Evolutionary conservation across 2,329 filamentous ascomycete species (phyloP).

Genomic region (Ascosphaera aggregata): DNA sequence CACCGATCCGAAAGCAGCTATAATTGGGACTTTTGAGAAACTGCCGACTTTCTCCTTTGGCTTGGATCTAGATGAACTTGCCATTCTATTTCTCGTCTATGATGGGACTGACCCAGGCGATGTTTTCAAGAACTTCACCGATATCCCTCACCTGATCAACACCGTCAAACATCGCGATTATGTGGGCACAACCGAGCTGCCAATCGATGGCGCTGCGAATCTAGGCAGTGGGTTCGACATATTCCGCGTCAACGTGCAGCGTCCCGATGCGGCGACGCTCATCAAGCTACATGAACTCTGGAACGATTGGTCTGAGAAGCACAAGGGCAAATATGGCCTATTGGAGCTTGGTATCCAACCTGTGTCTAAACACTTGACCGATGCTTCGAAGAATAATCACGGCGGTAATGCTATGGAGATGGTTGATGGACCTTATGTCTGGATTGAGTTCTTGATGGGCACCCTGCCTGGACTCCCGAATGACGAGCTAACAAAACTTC

Average conservation of each 20-base stretch:
- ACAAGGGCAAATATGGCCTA: conserved; percentile 10
- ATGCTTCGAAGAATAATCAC: conserved; percentile 13
- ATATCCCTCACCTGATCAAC: conserved; percentile 21
- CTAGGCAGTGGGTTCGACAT: conserved; percentile 19
- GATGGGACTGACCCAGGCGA: conserved; percentile 28
- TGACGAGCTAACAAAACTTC: conserved; percentile 8
- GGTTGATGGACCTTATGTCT: conserved; percentile 22
- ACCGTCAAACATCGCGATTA: conserved; percentile 26
- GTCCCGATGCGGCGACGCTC: conserved; percentile 11
- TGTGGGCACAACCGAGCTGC: conserved; percentile 21
- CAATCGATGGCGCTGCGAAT: conserved; percentile 15
- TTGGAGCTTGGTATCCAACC: conserved; percentile 17
- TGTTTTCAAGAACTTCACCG: conserved; percentile 33
- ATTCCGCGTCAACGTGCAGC: conserved; percentile 13
- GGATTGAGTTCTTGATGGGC: conserved; percentile 22
- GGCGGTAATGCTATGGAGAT: conserved; percentile 12
- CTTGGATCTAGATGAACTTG: conserved; percentile 25
- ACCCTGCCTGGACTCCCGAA: conserved; percentile 17
- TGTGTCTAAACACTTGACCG: conserved; percentile 13
- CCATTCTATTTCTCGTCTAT: conserved; percentile 40
- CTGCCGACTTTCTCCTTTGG: neutral
- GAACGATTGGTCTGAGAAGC: conserved; percentile 10
- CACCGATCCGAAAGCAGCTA: conserved; percentile 33
- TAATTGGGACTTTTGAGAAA: conserved; percentile 31
- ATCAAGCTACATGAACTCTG: conserved; percentile 14